Percentiles rank a stretch among this genome's conserved stretches.
Evolutionary conservation across 1,284 basidiomycete genomes (phyloP).

Genomic region (Ustilago cynodontis): DNA sequence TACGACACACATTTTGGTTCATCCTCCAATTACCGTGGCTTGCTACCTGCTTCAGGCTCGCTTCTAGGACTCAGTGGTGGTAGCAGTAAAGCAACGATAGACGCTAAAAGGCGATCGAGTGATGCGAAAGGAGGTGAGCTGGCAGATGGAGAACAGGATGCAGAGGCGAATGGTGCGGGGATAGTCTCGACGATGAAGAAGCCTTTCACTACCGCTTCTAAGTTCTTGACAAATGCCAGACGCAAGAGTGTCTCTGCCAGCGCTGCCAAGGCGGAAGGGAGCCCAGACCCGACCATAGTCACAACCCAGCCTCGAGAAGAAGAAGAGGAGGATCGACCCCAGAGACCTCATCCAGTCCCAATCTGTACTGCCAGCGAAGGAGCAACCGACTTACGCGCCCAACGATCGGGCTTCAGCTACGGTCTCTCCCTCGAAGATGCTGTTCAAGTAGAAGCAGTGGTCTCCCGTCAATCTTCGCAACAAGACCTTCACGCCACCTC

Average conservation of each 20-base stretch:
- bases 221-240: constrained; percentile 29
- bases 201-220: constrained; percentile 29
- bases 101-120: constrained; percentile 10
- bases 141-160: constrained; percentile 3
- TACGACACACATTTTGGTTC: constrained; percentile 61
- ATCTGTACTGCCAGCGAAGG: constrained; percentile 13
- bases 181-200: constrained; percentile 34
- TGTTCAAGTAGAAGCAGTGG: constrained; percentile 38
- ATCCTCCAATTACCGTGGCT: constrained; percentile 42
- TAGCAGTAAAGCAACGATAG: neutral
- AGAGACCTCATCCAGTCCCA: constrained; percentile 28
- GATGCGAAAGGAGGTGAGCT: constrained; percentile 3
- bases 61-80: constrained; percentile 5
- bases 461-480: constrained; percentile 30
- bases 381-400: constrained; percentile 31
- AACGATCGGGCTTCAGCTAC: constrained; percentile 43
- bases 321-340: neutral
- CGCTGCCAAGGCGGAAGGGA: neutral
- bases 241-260: constrained; percentile 17
- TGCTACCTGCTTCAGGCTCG: constrained; percentile 31
- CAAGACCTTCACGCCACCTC: constrained; percentile 12
- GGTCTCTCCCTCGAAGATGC: constrained; percentile 44
- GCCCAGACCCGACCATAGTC: neutral
- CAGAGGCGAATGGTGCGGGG: neutral
- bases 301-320: neutral